Percentiles rank a stretch among this genome's conserved stretches.
Conservation (phyloP, 2,329 filamentous ascomycete species). For the Xylaria sp. region DNA sequence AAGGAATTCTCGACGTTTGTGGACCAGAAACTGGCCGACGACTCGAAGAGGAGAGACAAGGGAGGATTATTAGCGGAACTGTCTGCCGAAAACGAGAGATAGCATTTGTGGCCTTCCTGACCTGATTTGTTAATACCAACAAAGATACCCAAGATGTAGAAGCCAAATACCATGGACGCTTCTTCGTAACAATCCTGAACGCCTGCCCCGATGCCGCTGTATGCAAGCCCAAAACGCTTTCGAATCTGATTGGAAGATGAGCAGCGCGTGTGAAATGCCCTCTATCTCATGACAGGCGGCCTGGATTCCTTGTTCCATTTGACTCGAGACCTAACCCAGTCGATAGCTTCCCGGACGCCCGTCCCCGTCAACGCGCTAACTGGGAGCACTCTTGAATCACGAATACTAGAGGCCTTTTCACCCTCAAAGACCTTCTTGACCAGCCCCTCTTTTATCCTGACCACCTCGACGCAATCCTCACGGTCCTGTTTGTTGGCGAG, state of each 20-base stretch:
- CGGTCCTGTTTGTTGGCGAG: constrained; percentile 98
- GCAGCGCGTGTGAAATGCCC: constrained; percentile 19
- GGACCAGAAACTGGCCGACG: constrained; percentile 77
- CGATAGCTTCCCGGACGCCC: constrained; percentile 93
- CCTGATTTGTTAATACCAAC: constrained; percentile 33
- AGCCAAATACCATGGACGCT: constrained; percentile 35
- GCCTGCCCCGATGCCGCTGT: constrained; percentile 45
- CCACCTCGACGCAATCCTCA: constrained; percentile 97
- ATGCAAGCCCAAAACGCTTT: constrained; percentile 41
- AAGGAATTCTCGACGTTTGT: constrained; percentile 82
- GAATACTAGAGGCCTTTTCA: constrained; percentile 84
- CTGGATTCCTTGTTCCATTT: constrained; percentile 96
- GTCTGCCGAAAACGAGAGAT: constrained; percentile 86
- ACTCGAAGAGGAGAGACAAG: constrained; percentile 79
- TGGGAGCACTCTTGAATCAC: constrained; percentile 90
- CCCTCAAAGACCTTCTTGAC: constrained; percentile 97
- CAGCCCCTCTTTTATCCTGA: constrained; percentile 94
- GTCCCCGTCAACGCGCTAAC: constrained; percentile 89
- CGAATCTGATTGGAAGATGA: constrained; percentile 33
- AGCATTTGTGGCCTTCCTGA: constrained; percentile 47
- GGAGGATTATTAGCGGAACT: constrained; percentile 81
- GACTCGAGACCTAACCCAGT: constrained; percentile 91
- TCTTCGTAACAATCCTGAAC: constrained; percentile 38
- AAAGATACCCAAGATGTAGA: constrained; percentile 53
- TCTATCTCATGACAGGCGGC: constrained; percentile 88